A percentile compares a stretch with the other conserved stretches of the same genome.
phyloP scores from a whole-genome alignment of 257 asterid genomes.

The Avicennia marina region DNA sequence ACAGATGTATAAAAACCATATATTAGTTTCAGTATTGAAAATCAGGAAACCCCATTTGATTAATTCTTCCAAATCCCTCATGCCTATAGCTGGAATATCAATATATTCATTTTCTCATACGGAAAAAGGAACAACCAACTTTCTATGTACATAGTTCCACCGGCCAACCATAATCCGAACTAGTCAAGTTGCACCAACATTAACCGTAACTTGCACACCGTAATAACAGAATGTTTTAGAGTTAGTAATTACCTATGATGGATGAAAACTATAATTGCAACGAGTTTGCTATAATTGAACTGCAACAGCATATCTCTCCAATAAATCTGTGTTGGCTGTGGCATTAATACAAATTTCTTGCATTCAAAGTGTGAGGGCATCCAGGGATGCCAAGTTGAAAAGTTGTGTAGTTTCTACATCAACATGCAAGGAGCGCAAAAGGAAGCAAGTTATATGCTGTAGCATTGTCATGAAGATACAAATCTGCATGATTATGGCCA shows the following conservation, averaged over 20 bases:
- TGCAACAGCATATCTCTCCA: neutral
- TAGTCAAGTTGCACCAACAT: too few relatives aligned
- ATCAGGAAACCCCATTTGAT: neutral
- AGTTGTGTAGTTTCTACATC: neutral
- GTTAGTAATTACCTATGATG: neutral
- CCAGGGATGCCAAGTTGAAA: neutral
- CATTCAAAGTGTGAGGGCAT: conserved; percentile 5
- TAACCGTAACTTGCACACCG: too few relatives aligned
- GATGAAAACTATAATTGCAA: neutral
- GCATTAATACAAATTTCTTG: neutral
- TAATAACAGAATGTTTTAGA: neutral
- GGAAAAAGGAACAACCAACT: too few relatives aligned
- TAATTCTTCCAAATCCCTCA: neutral
- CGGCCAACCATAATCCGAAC: too few relatives aligned
- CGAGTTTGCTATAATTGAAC: neutral
- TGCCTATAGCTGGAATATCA: too few relatives aligned
- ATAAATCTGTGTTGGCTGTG: neutral
- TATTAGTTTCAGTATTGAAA: neutral
- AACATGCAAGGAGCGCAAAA: neutral
- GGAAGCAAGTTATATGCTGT: neutral
- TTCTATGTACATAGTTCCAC: too few relatives aligned
- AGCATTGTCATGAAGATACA: neutral
- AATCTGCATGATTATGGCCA: neutral
- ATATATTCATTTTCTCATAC: too few relatives aligned
- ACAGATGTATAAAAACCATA: neutral